Percentiles rank a stretch among this genome's conserved stretches.
phyloP scores from a whole-genome alignment of 2,329 filamentous ascomycete genomes.

The Ophiostoma himal-ulmi region DNA sequence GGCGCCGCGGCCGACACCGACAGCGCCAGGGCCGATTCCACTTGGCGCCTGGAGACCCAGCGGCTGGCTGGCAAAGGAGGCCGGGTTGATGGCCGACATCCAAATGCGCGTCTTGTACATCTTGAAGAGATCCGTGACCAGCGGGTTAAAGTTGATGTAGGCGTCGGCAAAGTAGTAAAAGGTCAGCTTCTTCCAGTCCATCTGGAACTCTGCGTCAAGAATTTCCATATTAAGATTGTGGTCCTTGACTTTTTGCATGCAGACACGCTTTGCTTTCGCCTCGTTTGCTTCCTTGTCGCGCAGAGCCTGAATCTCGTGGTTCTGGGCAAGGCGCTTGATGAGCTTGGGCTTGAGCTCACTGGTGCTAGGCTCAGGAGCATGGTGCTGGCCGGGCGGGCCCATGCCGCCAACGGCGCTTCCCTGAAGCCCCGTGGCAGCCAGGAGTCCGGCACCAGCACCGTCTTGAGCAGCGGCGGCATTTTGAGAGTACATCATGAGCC shows the following conservation, averaged over 20 bases:
- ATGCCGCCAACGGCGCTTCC: constrained; percentile 71
- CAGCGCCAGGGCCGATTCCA: constrained; percentile 59
- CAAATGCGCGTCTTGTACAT: constrained; percentile 99
- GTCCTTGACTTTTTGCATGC: constrained; percentile 93
- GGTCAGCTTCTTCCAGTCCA: constrained; percentile 98
- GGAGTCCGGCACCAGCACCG: constrained; percentile 54
- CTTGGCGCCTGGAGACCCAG: constrained; percentile 65
- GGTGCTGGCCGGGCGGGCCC: constrained; percentile 68
- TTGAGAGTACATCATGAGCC: constrained; percentile 97
- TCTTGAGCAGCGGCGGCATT: constrained; percentile 60
- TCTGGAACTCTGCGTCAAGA: constrained; percentile 95
- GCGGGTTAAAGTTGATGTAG: constrained; percentile 98
- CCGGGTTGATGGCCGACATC: constrained; percentile 99
- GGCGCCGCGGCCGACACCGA: constrained; percentile 50
- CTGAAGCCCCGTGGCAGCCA: constrained; percentile 58
- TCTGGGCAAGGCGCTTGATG: constrained; percentile 89
- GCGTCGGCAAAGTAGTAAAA: constrained; percentile 98
- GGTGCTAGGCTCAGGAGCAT: constrained; percentile 62
- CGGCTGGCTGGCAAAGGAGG: constrained; percentile 79
- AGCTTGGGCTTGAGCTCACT: constrained; percentile 89
- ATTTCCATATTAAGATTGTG: constrained; percentile 95
- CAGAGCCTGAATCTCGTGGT: constrained; percentile 81
- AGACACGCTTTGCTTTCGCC: constrained; percentile 93
- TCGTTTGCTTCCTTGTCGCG: constrained; percentile 96
- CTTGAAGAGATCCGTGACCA: constrained; percentile 97